A percentile compares a stretch with the other conserved stretches of the same genome.
Conservation (phyloP, 768 basidiomycete genomes). For the Leucocoprinus birnbaumii region DNA sequence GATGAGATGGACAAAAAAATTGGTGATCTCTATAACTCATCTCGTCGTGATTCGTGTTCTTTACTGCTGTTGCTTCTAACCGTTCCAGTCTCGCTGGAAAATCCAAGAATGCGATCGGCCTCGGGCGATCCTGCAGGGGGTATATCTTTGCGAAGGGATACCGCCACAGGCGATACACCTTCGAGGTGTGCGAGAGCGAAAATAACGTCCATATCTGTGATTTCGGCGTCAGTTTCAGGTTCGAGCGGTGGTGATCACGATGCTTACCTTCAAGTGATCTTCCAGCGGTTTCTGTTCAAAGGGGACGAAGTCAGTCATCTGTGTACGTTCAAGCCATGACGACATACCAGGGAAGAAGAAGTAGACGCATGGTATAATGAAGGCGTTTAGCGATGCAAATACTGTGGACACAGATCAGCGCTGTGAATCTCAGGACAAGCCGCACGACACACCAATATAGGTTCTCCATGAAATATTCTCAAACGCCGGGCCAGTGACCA, state of each 20-base stretch:
- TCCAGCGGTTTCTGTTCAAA: conserved; percentile 46
- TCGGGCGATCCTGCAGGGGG: conserved; percentile 41
- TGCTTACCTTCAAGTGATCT: conserved; percentile 48
- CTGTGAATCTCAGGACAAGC: background rate
- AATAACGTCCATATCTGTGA: conserved; percentile 42
- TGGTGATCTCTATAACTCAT: conserved; percentile 1
- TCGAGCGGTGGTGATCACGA: background rate
- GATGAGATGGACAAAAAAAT: background rate
- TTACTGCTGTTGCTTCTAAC: conserved; percentile 28
- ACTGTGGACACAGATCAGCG: conserved; percentile 23
- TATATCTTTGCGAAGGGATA: conserved; percentile 41
- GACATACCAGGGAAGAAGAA: conserved; percentile 46
- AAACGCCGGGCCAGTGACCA: conserved; percentile 61
- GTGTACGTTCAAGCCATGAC: background rate
- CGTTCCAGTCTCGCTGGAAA: conserved; percentile 19
- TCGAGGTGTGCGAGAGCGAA: conserved; percentile 44
- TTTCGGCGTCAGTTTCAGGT: background rate
- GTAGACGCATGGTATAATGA: conserved; percentile 55
- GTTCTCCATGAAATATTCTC: conserved; percentile 57
- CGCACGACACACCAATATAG: conserved; percentile 41
- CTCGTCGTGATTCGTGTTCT: background rate
- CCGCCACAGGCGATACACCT: conserved; percentile 39
- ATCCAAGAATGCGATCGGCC: conserved; percentile 40
- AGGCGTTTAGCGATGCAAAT: conserved; percentile 55
- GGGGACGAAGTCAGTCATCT: background rate